A percentile compares a stretch with the other conserved stretches of the same genome.
Evolutionary conservation across 345 rosid genomes (phyloP).

Genomic region (Mangifera indica): DNA sequence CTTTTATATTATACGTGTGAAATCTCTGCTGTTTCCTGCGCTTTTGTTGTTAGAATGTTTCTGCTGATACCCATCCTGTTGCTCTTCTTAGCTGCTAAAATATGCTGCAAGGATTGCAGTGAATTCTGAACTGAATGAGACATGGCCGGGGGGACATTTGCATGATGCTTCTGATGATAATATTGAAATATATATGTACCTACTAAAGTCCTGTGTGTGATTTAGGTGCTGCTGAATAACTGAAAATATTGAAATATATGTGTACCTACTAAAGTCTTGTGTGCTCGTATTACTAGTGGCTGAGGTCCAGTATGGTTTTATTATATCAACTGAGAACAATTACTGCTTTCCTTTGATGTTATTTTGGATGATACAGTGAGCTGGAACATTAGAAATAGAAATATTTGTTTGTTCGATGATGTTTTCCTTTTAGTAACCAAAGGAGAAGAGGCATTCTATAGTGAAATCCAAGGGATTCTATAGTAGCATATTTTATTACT

Average conservation of each 20-base stretch:
- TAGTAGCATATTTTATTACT: too few relatives aligned
- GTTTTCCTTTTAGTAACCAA: slow-evolving; percentile 2
- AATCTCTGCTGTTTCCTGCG: not conserved
- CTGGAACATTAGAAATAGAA: not conserved
- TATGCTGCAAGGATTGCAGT: not conserved
- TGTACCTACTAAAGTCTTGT: too few relatives aligned
- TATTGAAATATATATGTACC: not conserved
- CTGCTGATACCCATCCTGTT: not conserved
- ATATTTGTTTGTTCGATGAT: not conserved
- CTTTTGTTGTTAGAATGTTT: not conserved
- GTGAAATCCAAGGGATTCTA: too few relatives aligned
- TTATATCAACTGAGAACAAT: too few relatives aligned
- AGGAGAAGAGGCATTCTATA: too few relatives aligned
- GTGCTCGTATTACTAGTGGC: not conserved
- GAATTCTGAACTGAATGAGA: not conserved
- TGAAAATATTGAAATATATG: not conserved
- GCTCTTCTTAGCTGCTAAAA: not conserved
- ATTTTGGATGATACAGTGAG: too few relatives aligned
- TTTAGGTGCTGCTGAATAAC: not conserved
- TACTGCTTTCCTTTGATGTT: too few relatives aligned
- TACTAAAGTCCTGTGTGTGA: too few relatives aligned
- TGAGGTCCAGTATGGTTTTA: not conserved
- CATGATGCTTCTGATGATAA: not conserved
- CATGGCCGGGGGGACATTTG: not conserved
- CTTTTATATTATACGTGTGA: not conserved